A percentile compares a stretch with the other conserved stretches of the same genome.
Evolutionary conservation across 352 stramenopile genomes (phyloP).

Genomic region (Pythium biforme): DNA sequence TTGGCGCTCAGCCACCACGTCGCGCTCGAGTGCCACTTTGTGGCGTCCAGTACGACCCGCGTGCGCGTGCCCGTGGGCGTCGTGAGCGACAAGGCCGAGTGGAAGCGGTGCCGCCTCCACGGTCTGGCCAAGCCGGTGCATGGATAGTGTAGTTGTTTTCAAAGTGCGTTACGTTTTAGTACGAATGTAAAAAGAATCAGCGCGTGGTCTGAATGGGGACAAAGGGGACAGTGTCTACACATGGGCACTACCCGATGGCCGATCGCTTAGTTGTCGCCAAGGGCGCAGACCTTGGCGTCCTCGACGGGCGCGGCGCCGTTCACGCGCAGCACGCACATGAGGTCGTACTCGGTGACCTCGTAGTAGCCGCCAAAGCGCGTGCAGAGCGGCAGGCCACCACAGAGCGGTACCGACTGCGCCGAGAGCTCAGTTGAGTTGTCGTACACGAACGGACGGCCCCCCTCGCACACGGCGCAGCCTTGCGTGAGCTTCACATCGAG

Average conservation of each 20-base stretch:
- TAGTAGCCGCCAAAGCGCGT: slow-evolving; percentile 22
- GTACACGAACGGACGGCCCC: slow-evolving; percentile 17
- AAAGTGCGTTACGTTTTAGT: background rate
- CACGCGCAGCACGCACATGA: slow-evolving; percentile 27
- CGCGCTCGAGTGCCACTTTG: slow-evolving; percentile 11
- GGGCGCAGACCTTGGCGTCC: slow-evolving; percentile 13
- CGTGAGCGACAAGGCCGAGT: background rate
- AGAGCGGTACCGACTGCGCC: slow-evolving; percentile 17
- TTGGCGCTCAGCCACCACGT: slow-evolving; percentile 7
- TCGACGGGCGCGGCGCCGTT: slow-evolving; percentile 25
- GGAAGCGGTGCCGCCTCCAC: background rate
- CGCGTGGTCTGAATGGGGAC: no score
- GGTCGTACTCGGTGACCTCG: slow-evolving; percentile 19
- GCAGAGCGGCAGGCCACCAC: slow-evolving; percentile 29
- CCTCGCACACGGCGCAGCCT: slow-evolving; percentile 10
- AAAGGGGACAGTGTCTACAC: background rate
- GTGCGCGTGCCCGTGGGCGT: slow-evolving; percentile 3
- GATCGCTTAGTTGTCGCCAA: slow-evolving; percentile 28
- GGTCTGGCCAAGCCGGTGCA: no score
- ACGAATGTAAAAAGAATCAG: background rate
- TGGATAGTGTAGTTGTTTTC: no score
- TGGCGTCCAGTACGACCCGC: background rate
- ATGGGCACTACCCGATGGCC: background rate
- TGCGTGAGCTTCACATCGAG: no score
- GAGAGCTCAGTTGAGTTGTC: slow-evolving; percentile 18